Evolutionary conservation across 148 eudicot species (phyloP).

Genomic region (Pouteria glomerata): DNA sequence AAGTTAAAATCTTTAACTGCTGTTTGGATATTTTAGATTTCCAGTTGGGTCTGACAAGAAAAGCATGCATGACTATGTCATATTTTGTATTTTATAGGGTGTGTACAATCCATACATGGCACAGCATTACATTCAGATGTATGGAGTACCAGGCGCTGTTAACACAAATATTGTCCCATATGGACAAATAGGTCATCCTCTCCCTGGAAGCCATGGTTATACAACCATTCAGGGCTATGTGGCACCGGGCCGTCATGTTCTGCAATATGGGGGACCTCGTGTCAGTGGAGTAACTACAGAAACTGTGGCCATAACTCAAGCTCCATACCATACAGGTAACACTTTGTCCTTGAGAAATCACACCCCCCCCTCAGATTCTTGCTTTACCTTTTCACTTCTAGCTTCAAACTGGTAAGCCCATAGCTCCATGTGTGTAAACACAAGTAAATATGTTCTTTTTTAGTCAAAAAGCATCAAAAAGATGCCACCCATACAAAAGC

Average conservation of each 20-base stretch:
- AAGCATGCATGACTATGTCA: not conserved
- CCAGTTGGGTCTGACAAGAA: not conserved
- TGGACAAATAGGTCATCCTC: conserved; percentile 18
- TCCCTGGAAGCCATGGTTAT: conserved; percentile 14
- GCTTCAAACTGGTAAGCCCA: not conserved
- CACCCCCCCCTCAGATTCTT: too few species aligned
- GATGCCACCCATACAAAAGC: too few species aligned
- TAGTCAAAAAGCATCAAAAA: too few species aligned
- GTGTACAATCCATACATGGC: conserved; percentile 16
- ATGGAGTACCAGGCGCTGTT: conserved; percentile 16
- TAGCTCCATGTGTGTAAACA: not conserved
- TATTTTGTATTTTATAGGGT: conserved; percentile 11
- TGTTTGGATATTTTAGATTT: not conserved
- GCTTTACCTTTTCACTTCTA: not conserved
- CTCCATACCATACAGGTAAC: conserved; percentile 14
- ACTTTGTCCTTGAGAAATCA: not conserved
- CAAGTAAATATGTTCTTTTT: too few species aligned
- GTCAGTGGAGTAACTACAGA: conserved; percentile 20
- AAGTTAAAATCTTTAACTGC: not conserved
- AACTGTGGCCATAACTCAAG: conserved; percentile 16
- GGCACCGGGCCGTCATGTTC: conserved; percentile 19
- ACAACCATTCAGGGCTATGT: conserved; percentile 13
- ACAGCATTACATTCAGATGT: conserved; percentile 17
- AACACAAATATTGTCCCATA: conserved; percentile 10
- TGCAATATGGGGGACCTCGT: conserved; percentile 18